Percentiles rank a stretch among this genome's conserved stretches.
Conservation (phyloP, 2,329 filamentous ascomycete species). For the Talaromyces sp. region DNA sequence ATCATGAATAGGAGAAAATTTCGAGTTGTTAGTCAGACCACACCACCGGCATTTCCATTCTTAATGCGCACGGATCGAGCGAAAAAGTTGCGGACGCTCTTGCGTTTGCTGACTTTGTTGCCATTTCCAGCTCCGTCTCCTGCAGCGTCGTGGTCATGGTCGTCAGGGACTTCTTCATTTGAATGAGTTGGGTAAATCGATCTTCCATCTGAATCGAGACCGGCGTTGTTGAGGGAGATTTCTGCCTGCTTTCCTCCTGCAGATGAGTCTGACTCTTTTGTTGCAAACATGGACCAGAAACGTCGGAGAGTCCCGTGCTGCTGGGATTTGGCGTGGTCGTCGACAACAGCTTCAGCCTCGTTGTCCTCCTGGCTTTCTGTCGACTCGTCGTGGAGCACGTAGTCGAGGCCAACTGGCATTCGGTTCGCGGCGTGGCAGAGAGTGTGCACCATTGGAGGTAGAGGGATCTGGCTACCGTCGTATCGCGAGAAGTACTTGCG, state of each 20-base stretch:
- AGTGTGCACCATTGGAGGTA: conserved; percentile 25
- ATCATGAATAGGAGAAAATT: neutral
- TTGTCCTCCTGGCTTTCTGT: neutral
- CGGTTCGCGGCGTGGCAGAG: conserved; percentile 20
- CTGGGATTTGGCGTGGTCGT: neutral
- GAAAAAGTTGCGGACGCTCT: conserved; percentile 21
- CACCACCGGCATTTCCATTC: neutral
- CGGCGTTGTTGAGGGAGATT: neutral
- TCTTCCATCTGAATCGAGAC: neutral
- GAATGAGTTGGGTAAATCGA: neutral
- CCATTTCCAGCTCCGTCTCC: neutral
- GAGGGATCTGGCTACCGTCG: conserved; percentile 15
- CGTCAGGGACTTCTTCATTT: no score
- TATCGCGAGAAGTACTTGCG: conserved; percentile 24
- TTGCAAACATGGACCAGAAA: neutral
- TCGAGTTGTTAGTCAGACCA: neutral
- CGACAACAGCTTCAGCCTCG: neutral
- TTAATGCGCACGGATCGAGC: conserved; percentile 1
- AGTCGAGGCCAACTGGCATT: conserved; percentile 9
- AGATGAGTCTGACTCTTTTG: neutral
- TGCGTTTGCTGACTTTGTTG: conserved; percentile 9
- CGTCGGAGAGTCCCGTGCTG: neutral
- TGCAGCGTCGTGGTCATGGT: neutral
- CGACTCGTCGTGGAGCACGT: neutral
- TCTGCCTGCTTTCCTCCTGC: neutral